These are phyloP conservation scores for Aspergillus nidulans DNA, from an alignment of 495 filamentous ascomycete species.

Conservation along the genomic window DNA sequence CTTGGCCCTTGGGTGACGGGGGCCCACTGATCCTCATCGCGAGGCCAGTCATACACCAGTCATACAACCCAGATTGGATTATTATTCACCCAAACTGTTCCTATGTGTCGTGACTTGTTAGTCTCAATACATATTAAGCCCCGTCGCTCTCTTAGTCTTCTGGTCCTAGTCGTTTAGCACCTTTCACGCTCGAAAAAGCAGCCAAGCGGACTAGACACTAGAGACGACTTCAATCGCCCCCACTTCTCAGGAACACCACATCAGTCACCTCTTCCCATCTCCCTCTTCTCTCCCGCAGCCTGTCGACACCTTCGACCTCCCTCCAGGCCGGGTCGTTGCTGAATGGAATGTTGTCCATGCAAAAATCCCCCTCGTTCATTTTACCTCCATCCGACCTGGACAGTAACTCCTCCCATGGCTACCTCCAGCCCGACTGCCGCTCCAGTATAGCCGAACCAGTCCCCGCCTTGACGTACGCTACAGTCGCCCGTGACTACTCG, in stretches of 20 bases:
- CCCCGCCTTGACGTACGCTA: slow-evolving; percentile 7
- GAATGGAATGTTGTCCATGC: slow-evolving; percentile 44
- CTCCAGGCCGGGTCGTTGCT: slow-evolving; percentile 3
- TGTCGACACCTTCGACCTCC: neutral
- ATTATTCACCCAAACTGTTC: slow-evolving; percentile 14
- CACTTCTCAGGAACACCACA: slow-evolving; percentile 12
- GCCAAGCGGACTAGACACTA: slow-evolving; percentile 1
- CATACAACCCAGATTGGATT: slow-evolving; percentile 7
- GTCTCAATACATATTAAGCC: neutral
- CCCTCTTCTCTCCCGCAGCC: neutral
- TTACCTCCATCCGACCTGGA: slow-evolving; percentile 16
- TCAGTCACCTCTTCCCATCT: neutral
- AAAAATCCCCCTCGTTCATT: slow-evolving; percentile 26
- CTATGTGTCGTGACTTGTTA: slow-evolving; percentile 4
- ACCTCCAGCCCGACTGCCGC: slow-evolving; percentile 11
- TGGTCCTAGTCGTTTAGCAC: neutral
- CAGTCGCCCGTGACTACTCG: slow-evolving; percentile 13
- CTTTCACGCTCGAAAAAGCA: slow-evolving; percentile 1
- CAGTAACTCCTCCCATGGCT: slow-evolving; percentile 13
- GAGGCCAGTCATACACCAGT: neutral
- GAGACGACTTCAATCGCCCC: slow-evolving; percentile 11
- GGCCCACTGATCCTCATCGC: slow-evolving; percentile 13
- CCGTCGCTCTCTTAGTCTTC: neutral
- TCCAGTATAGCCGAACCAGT: slow-evolving; percentile 20
- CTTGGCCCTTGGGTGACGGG: slow-evolving; percentile 5